Conservation (phyloP, 1,139 yeast genomes). For the Yarrowia galli region DNA sequence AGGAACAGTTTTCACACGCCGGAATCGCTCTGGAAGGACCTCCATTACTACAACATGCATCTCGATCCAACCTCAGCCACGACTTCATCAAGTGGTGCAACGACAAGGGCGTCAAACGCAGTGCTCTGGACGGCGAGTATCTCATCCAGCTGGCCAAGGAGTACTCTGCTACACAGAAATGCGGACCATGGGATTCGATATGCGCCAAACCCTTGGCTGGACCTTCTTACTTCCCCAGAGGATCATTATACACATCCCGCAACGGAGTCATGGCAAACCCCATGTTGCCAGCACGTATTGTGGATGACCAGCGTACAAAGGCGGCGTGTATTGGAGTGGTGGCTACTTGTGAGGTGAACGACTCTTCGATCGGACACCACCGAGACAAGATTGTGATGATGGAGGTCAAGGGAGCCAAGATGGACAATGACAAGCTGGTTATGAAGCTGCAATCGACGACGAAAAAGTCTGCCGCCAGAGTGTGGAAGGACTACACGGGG, state of each 20-base stretch:
- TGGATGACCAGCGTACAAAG: conserved; percentile 29
- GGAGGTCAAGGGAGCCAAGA: conserved; percentile 27
- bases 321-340: conserved; percentile 21
- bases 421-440: conserved; percentile 24
- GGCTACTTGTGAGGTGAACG: conserved; percentile 26
- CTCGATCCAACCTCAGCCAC: conserved; percentile 13
- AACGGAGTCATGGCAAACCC: conserved; percentile 17
- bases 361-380: conserved; percentile 12
- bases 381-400: conserved; percentile 33
- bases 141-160: conserved; percentile 13
- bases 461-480: neutral
- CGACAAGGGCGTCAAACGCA: conserved; percentile 7
- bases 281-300: conserved; percentile 25
- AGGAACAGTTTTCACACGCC: conserved; percentile 5
- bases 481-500: conserved; percentile 27
- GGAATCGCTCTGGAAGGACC: conserved; percentile 33
- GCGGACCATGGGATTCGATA: conserved; percentile 31
- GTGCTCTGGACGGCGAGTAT: conserved; percentile 25
- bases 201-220: conserved; percentile 10
- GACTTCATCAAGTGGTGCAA: conserved; percentile 21
- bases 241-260: conserved; percentile 3
- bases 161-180: conserved; percentile 23
- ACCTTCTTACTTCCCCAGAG: conserved; percentile 17
- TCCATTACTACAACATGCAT: neutral
- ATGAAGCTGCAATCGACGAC: conserved; percentile 24